phyloP scores from a whole-genome alignment of 78 protist genomes.

The Monocercomonoides exilis region DNA sequence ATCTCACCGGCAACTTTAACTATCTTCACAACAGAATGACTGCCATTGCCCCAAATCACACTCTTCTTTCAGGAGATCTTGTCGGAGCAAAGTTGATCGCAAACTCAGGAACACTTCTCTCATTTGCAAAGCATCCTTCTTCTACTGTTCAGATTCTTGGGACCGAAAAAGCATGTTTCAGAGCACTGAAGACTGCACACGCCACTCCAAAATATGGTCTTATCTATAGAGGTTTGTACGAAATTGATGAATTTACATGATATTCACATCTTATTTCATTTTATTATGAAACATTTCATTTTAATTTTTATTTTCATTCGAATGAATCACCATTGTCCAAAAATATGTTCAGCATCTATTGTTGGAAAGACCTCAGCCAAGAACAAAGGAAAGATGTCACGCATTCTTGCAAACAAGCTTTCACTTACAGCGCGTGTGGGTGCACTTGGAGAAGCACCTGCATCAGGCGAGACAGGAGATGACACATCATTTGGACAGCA shows the following conservation, averaged over 20 bases:
- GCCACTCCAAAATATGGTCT: conserved; percentile 43
- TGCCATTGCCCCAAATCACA: conserved; percentile 31
- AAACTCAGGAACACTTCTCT: conserved; percentile 30
- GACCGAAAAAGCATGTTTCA: conserved; percentile 40
- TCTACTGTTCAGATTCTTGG: conserved; percentile 43
- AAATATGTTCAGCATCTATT: conserved; percentile 58
- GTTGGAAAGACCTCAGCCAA: conserved; percentile 85
- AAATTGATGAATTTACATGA: too few relatives aligned
- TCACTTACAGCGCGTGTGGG: conserved; percentile 87
- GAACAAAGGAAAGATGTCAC: conserved; percentile 91
- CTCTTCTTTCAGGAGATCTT: conserved; percentile 18
- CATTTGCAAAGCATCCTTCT: conserved; percentile 33
- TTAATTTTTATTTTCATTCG: too few relatives aligned
- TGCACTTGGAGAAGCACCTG: conserved; percentile 89
- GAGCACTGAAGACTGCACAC: conserved; percentile 27
- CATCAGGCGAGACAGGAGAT: conserved; percentile 42
- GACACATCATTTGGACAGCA: conserved; percentile 78
- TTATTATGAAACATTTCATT: too few relatives aligned
- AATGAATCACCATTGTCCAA: background rate
- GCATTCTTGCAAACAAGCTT: conserved; percentile 89
- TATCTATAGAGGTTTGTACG: conserved; percentile 12
- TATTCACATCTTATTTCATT: too few relatives aligned
- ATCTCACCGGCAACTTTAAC: background rate
- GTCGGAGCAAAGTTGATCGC: conserved; percentile 28
- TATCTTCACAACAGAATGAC: conserved; percentile 19